These are phyloP conservation scores for Fusarium subtropicale DNA, from an alignment of 2,329 filamentous ascomycete species.

Conservation along the genomic window DNA sequence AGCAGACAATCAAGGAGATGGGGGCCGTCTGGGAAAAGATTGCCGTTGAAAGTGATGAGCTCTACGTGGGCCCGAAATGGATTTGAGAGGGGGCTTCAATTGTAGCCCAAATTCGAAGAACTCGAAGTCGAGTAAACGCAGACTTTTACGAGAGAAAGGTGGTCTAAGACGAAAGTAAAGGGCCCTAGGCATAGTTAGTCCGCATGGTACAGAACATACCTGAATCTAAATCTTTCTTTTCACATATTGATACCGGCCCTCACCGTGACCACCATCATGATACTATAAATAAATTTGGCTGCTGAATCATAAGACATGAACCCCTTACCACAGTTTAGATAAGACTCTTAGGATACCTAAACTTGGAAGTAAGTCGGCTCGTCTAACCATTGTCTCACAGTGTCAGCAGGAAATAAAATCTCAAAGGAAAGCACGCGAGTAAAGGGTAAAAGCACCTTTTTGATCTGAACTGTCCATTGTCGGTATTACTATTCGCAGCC, in stretches of 20 bases:
- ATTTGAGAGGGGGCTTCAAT: slow-evolving; percentile 15
- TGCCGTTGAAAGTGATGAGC: background rate
- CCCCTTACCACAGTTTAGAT: background rate
- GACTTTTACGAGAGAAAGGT: background rate
- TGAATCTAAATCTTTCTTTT: slow-evolving; percentile 31
- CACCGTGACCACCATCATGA: background rate
- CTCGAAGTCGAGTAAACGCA: background rate
- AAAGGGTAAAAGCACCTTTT: slow-evolving; percentile 51
- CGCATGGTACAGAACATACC: slow-evolving; percentile 40
- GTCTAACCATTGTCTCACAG: slow-evolving; percentile 10
- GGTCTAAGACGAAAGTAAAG: background rate
- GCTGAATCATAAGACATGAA: background rate
- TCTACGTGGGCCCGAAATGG: background rate
- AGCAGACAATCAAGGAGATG: slow-evolving; percentile 13
- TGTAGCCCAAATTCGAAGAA: background rate
- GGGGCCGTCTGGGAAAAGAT: slow-evolving; percentile 19
- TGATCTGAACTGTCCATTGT: slow-evolving; percentile 38
- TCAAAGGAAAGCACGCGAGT: slow-evolving; percentile 35
- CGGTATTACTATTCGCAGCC: slow-evolving; percentile 47
- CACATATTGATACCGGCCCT: background rate
- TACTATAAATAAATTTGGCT: background rate
- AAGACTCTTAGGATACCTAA: background rate
- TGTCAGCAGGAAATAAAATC: slow-evolving; percentile 48
- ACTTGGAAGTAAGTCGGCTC: background rate
- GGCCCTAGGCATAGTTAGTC: slow-evolving; percentile 33